Base-by-base conservation (phyloP, 805 yeast species). In the Candida qinlingensis region DNA sequence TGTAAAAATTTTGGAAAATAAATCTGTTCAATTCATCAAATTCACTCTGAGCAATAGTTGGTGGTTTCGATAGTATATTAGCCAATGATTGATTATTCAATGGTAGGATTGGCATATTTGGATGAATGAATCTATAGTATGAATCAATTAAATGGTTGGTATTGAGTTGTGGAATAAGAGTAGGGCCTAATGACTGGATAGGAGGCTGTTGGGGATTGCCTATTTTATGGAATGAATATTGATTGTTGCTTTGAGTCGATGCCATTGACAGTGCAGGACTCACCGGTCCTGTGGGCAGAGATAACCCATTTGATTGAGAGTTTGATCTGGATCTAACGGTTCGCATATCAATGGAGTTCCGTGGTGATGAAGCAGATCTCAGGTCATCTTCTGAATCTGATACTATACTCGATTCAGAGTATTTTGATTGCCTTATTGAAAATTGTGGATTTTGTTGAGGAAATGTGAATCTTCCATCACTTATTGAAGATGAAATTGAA, bases 121-220 rank as follows among this genome's bases (percentile, higher is more conserved):
- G 63, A 48, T 70, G 75, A 30, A 71, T 65, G 56, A 74, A 76
- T 50, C 73, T 77, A 53, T 77, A 77, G 55, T 55, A 79, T 47
- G 65, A 65, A 61, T 67, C 75, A 63, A 68, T 72, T 67, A 67
- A 64, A 59, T 64, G 76, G 7, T 43, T 52, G 33, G 48, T 46
- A 38, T 46, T 54, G 46, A 46, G 36, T 37, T 39, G 55, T 26
- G 46, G 30, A 7, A 12, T 19, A 37, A 7, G 13, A 44, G 19
- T 12, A 29, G 19, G 29, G 7, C 31, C 37, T 33, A 39, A 2
- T 28, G 44, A 40, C 12, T 46, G 52, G 27, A 19, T n/a, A 25
- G 10, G 25, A 26, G 37, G 47, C 2, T 44, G 42, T n/a, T 34
- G 34, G 39, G 39, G 36, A 11, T 44, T 31, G n/a, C 28, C 4